Evolutionary conservation across 2,329 filamentous ascomycete genomes (phyloP).

Genomic region (Byssochlamys sp.): DNA sequence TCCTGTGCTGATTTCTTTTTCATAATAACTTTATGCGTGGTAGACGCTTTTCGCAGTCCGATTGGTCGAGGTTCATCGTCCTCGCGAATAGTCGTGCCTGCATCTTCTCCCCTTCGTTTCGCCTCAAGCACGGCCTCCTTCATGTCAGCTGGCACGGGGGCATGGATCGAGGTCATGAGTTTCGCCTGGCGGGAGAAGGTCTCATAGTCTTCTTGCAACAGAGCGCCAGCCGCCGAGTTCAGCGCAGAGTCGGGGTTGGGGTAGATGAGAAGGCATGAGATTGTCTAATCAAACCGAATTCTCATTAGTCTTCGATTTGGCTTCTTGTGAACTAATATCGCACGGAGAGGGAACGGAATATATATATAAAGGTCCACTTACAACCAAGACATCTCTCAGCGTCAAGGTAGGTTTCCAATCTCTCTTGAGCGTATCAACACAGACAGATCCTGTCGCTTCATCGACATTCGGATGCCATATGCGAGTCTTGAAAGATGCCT

Average conservation of each 20-base stretch:
- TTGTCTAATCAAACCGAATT: slow-evolving; percentile 35
- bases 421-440: slow-evolving; percentile 55
- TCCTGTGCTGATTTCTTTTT: slow-evolving; percentile 18
- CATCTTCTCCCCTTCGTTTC: slow-evolving; percentile 45
- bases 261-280: slow-evolving; percentile 53
- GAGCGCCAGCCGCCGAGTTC: slow-evolving; percentile 50
- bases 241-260: slow-evolving; percentile 56
- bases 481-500: slow-evolving; percentile 50
- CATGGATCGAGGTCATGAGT: slow-evolving; percentile 55
- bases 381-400: slow-evolving; percentile 48
- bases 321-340: too few relatives aligned
- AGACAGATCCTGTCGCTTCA: slow-evolving; percentile 52
- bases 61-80: slow-evolving; percentile 13
- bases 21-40: slow-evolving; percentile 19
- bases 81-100: slow-evolving; percentile 16
- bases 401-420: slow-evolving; percentile 53
- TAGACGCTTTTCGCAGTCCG: slow-evolving; percentile 9
- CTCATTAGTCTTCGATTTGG: background rate
- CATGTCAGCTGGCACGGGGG: slow-evolving; percentile 41
- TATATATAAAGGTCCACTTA: slow-evolving; percentile 17
- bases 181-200: slow-evolving; percentile 48
- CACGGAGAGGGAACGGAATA: too few relatives aligned
- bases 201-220: slow-evolving; percentile 51
- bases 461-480: slow-evolving; percentile 60
- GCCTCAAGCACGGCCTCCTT: slow-evolving; percentile 42